Evolutionary conservation across 768 basidiomycete species (phyloP), one percentile per base, ranked within the genome.

Genomic region (Suillus fuscotomentosus): DNA sequence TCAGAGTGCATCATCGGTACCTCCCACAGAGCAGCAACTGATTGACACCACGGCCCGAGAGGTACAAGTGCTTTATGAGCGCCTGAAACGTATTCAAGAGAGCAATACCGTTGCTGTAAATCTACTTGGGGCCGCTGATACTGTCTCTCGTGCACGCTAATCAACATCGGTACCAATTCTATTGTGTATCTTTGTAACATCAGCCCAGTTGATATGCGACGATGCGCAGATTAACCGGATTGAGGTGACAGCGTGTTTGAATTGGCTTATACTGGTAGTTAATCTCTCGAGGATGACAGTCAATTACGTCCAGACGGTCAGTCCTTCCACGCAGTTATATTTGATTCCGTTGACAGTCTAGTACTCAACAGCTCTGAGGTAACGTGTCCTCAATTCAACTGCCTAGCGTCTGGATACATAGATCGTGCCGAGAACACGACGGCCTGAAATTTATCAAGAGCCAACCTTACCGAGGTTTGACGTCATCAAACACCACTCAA

Each of bases 81-180:
- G 79, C 65, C 73, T 84, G 15, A 82, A 84, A 67, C 78, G 83
- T 11, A 80, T 80, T 55, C 85, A 87, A 69, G 86, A 87, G 60
- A 84, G 84, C 66, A 84, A 85, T 10, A 80, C 78, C 36, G 83
- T 86, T 15, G 86, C 84, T 4, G 84, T 76, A 42, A 83, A 78
- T 63, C 70, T 83, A 53, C 63, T 84, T 63, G 63, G 72, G 17
- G 65, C 73, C 0, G 70, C 77, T 3, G 79, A 80, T 36, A 60
- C 34, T 17, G 1, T 55, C 27, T 63, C 69, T 41, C 68, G 66
- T 50, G 57, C 63, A 27, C 56, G 56, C 17, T 59, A 13, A 59
- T 59, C 39, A 54, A 54, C 51, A 27, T 27, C 39, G 17, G 15
- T 20, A 10, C 27, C 39, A 9, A 15, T 41, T 39, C n/a, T 56